These are phyloP conservation scores for Chalaropsis ovoidea DNA, from an alignment of 2,329 filamentous ascomycete species.

Conservation along the genomic window DNA sequence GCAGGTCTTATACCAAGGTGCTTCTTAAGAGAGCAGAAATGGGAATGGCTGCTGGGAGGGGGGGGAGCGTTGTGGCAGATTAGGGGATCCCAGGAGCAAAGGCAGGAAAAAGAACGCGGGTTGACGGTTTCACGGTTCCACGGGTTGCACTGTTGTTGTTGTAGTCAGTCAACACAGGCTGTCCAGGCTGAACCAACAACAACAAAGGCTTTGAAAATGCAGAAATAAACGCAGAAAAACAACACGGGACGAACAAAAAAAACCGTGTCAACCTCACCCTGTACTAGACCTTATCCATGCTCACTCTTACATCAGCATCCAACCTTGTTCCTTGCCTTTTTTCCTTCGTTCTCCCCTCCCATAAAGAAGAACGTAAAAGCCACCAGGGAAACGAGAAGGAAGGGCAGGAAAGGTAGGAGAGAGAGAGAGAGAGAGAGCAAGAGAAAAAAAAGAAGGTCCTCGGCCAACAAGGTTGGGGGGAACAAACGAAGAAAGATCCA, in stretches of 20 bases:
- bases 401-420: not conserved
- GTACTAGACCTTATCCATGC: not conserved
- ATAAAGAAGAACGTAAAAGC: not conserved
- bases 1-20: not conserved
- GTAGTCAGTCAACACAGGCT: no score
- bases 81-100: no score
- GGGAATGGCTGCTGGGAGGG: not conserved
- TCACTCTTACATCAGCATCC: not conserved
- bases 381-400: not conserved
- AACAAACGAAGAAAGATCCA: not conserved
- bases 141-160: no score
- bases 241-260: no score
- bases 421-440: not conserved
- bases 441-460: not conserved
- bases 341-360: not conserved
- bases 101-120: no score
- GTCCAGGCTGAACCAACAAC: no score
- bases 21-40: no score
- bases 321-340: not conserved
- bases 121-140: no score
- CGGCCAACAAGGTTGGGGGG: not conserved
- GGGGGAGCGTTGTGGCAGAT: no score
- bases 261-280: no score
- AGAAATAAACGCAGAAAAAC: no score
- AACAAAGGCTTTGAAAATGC: no score